Evolutionary conservation across 805 yeast genomes (phyloP).

Genomic region (Candida quercuum): DNA sequence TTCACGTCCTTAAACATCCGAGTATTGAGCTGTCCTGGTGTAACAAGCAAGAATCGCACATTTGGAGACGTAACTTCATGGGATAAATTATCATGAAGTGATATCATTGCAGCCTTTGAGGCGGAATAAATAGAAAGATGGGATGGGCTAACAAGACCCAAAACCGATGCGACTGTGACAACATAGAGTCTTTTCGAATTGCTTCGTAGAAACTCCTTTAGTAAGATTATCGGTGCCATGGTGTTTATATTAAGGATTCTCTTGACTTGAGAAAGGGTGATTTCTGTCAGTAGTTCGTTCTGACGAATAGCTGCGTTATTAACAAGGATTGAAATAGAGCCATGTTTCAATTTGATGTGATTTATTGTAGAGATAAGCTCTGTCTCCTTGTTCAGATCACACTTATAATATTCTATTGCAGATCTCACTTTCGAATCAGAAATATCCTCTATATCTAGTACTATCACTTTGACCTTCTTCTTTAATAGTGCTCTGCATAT

Average conservation of each 20-base stretch:
- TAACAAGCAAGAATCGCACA: slow-evolving; percentile 64
- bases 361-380: slow-evolving; percentile 36
- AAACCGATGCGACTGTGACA: slow-evolving; percentile 71
- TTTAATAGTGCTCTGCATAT: slow-evolving; percentile 17
- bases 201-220: slow-evolving; percentile 57
- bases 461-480: slow-evolving; percentile 17
- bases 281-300: slow-evolving; percentile 43
- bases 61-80: slow-evolving; percentile 60
- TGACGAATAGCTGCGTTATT: slow-evolving; percentile 80
- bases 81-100: slow-evolving; percentile 76
- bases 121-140: slow-evolving; percentile 77
- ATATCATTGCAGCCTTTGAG: slow-evolving; percentile 77
- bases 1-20: slow-evolving; percentile 66
- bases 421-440: slow-evolving; percentile 3
- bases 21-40: slow-evolving; percentile 84
- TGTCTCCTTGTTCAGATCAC: slow-evolving; percentile 58
- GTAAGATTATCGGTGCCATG: slow-evolving; percentile 57
- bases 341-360: slow-evolving; percentile 38
- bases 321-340: slow-evolving; percentile 57
- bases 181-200: slow-evolving; percentile 56
- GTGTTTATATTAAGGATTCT: slow-evolving; percentile 59
- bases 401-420: slow-evolving; percentile 41
- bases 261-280: slow-evolving; percentile 49
- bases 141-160: slow-evolving; percentile 80
- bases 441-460: slow-evolving; percentile 24